Evolutionary conservation across 768 basidiomycete species (phyloP), one percentile per base, ranked within the genome.

Genomic region (Tylopilus sp.): DNA sequence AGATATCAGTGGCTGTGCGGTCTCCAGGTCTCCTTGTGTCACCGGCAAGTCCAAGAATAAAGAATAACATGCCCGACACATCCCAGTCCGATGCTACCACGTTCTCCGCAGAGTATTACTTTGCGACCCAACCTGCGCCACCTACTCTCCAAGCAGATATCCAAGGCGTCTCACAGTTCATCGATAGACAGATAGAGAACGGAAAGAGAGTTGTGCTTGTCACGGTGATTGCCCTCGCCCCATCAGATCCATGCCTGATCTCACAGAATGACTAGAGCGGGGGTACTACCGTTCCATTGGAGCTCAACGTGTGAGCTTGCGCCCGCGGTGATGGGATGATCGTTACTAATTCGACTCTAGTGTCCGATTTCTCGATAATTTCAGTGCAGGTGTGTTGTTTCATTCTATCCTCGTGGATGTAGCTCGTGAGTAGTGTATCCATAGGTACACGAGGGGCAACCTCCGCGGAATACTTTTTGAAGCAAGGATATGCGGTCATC

Each of bases 311-410:
- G 97, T 98, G 79, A 84, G 95, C 77, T 48, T 25, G 44, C 33
- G 49, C 44, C 39, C 30, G 40, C 44, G 36, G 44, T 46, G 10
- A 44, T 50, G 42, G 26, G 50, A 35, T 40, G 50, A 47, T 43
- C 51, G 3, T 58, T 52, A 56, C 61, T 67, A 28, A 65, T 44
- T 39, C 36, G 45, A 26, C 25, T 59, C 64, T 45, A 99, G 95
- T 60, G 97, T 99, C 42, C 91, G 97, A 45, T 99, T 98, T 69
- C 78, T 99, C 25, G 95, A 98, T 68, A 98, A 99, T 75, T 98
- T 98, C 71, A 97, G 94, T 70, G 95, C 97, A 53, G 93, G 93
- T 89, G 42, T 54, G 85, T 64, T 30, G 3, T 17, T 18, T 22
- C 17, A 15, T 22, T 40, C 22, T 17, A 20, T 33, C 30, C 1